Evolutionary conservation across 1,139 yeast species (phyloP), one percentile per base, ranked within the genome.

Genomic region (Pichia cactophila): DNA sequence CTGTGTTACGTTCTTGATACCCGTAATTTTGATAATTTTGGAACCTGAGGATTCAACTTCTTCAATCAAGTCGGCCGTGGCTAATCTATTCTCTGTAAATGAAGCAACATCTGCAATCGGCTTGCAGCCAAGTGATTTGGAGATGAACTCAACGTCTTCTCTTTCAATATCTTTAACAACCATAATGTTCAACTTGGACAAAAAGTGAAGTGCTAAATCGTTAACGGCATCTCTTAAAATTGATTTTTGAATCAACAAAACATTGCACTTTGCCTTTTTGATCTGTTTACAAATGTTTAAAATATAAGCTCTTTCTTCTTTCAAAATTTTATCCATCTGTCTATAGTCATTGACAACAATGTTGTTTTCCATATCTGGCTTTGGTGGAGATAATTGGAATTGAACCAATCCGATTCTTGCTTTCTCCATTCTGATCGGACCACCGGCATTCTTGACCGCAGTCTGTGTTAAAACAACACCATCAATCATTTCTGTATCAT

Each of bases 321-420:
- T 94, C 64, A 92, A 75, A 60, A 92, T 92, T 73, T 90, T 92
- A 70, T 92, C 99, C 99, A 92, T 92, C 69, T 94, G 98, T 70
- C 98, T 81, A 72, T 92, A 92, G 68, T 92, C 99, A 65, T 87
- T 92, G 49, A 92, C 97, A 48, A 94, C 96, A 51, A 92, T 94
- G 65, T 90, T 92, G 66, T 92, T 92, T 70, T 92, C 98, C 85
- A 94, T 87, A 65, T 92, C 99, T 40, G 99, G 99, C 67, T 92
- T 92, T 60, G 99, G 99, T 42, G 99, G 98, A 33, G 97, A 89
- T 54, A 92, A 75, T 70, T 92, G 98, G 72, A 92, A 92, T 69
- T 94, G 99, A 56, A 92, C 78, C 61, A 92, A 77, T 12, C 94
- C 99, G 59, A 92, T 88, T 57, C 74, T 77, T 28, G 98, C 98